Conservation (phyloP, 495 filamentous ascomycete genomes). For the Penicillium cataractarum region DNA sequence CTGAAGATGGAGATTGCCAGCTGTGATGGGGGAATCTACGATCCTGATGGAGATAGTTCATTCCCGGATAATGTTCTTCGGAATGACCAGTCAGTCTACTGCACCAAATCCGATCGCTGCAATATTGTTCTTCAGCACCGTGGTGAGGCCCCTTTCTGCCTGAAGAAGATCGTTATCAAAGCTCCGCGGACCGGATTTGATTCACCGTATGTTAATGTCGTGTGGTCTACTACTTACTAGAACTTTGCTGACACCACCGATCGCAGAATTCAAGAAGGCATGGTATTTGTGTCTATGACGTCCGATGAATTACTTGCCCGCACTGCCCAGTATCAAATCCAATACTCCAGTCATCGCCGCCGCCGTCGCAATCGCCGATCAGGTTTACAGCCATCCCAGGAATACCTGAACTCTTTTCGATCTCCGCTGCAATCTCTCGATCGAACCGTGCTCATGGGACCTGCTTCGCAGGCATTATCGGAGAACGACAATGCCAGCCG, state of each 20-base stretch:
- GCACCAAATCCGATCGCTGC: constrained; percentile 79
- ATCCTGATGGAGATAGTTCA: constrained; percentile 58
- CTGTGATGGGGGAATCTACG: constrained; percentile 86
- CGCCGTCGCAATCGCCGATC: constrained; percentile 33
- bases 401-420: constrained; percentile 44
- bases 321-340: constrained; percentile 76
- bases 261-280: constrained; percentile 82
- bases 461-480: constrained; percentile 27
- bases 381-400: constrained; percentile 43
- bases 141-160: constrained; percentile 73
- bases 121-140: constrained; percentile 83
- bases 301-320: constrained; percentile 72
- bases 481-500: constrained; percentile 25
- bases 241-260: constrained; percentile 18
- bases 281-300: constrained; percentile 90
- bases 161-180: constrained; percentile 87
- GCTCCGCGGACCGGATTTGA: constrained; percentile 80
- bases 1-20: constrained; percentile 83
- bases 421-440: constrained; percentile 41
- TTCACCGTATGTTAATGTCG: constrained; percentile 68
- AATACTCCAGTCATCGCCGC: constrained; percentile 52
- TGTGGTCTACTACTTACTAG: constrained; percentile 7
- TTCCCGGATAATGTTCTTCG: constrained; percentile 78
- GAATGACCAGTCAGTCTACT: constrained; percentile 84
- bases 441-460: constrained; percentile 28